Evolutionary conservation across 768 basidiomycete genomes (phyloP), one percentile per base, ranked within the genome.

Genomic region (Mycena chlorophos): DNA sequence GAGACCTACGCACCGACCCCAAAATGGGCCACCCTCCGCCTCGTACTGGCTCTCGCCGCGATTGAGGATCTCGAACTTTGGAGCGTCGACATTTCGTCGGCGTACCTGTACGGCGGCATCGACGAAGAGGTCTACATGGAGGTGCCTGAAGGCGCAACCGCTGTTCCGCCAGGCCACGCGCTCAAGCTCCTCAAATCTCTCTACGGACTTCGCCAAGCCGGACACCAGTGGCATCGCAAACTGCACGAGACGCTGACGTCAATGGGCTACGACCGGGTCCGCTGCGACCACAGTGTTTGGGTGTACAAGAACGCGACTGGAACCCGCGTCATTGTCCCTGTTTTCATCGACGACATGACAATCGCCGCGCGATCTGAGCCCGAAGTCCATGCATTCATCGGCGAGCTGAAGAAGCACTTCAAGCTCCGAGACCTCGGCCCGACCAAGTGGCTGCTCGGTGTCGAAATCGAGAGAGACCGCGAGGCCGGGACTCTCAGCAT

Each of bases 201-300:
- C 28, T 75, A 75, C 56, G 69, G 74, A 8, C 69, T 74, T 19
- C 68, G 69, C 42, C 73, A 73, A 51, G 65, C 71, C 16, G 66
- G 68, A 6, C 62, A 65, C 10, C 47, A 48, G 43, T 73, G 72
- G 73, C 56, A 70, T 30, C 12, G 50, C 49, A 52, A 47, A n/a
- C 55, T 72, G n/a, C 49, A 54, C 23, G 34, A 49, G 14, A 39
- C 46, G 12, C 54, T 73, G 1, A 58, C 62, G 34, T 12, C 26
- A 37, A 2, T 63, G 28, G 56, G 56, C 1, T 56, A 57, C 20
- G 31, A 14, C 0, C 55, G 56, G 2, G 55, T 58, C 5, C 40
- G n/a, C 13, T 42, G 8, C 40, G 40, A 42, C 14, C 40, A 42
- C 40, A 42, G 40, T 19, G n/a, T 42, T 16, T 42, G n/a, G 6